Evolutionary conservation across 345 rosid genomes (phyloP), one percentile per base, ranked within the genome.

Genomic region (Gossypioides kirkii): DNA sequence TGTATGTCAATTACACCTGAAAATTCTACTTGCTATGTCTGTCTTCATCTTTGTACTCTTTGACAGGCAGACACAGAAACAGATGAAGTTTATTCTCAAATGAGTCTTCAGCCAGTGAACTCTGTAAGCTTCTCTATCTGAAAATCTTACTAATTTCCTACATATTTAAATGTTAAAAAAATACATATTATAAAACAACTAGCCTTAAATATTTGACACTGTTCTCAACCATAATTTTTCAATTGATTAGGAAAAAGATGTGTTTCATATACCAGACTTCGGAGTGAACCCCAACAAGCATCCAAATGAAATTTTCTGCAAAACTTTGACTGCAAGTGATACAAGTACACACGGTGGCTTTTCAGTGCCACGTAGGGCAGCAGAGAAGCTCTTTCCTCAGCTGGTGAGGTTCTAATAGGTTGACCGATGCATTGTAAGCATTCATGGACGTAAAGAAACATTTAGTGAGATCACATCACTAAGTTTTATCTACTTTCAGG

Each of bases 311-410:
- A 90, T 90, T 82, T 96, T 96, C 90, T 96, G 99, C 82, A 96
- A 96, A 81, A 93, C 90, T 6, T 84, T 95, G 65, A 95, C 97
- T 4, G 98, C 99, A 42, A 95, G 99, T 77, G 99, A 96, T 75
- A 96, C 97, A 41, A 96, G 99, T 65, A 96, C 99, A 16, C 99
- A 96, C 77, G 99, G 99, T 72, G 99, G 99, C 73, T 96, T 96
- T 85, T 96, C 99, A 0, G 98, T 96, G 74, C 99, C 99, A 61
- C 91, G 99, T 13, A 83, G 97, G 78, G 99, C 98, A 10, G 99
- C 99, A 22, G 99, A 96, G 77, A 96, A 96, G 86, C 98, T 96
- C 59, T 96, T 96, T 77, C 98, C 99, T 77, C 82, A 88, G 7
- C 63, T 96, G 91, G 99, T 93, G 69, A 81, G 89, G 38, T 64